Base-by-base conservation (phyloP, 2,329 filamentous ascomycete genomes). In the Sclerotinia spermophila region DNA sequence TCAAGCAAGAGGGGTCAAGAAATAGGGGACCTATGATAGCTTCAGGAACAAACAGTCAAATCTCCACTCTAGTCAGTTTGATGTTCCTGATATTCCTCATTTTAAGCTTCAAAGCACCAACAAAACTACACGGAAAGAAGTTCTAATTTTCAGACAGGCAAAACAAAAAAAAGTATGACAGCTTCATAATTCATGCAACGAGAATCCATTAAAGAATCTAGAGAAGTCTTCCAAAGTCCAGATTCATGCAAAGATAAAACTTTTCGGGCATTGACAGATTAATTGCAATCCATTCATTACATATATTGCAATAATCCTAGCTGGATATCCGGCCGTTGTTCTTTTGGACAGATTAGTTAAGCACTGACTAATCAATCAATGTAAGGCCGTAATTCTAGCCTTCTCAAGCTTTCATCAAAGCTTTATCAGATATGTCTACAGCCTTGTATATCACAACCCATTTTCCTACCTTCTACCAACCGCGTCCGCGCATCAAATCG, bases 21-120 rank as follows among this genome's bases (percentile, higher is more conserved):
- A 64, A 64, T 64, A 64, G 61, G 61, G 61, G 61, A 51, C 30
- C 61, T 64, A 64, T 64, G 44, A 64, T 64, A 64, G 61, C 30
- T 64, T 51, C 61, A 64, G 61, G 61, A 51, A 64, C 61, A 11
- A 38, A 35, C n/a, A 64, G 44, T 27, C 61, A 64, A 64, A 21
- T 67, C 55, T 56, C 51, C 65, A 56, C 51, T 51, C 56, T 38
- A 59, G 3, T n/a, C 17, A 27, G n/a, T 53, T 53, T 59, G 56
- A 59, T 64, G 11, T 64, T 35, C 5, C 48, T 44, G 35, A 53
- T 66, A 24, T 56, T 58, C 51, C 51, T 67, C 61, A 58, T 58
- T 67, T 67, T 58, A 55, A 55, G 27, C 51, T 56, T 67, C 40
- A 55, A 67, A 38, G 62, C 62, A 48, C 62, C 62, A 66, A 40